Evolutionary conservation across 2,329 filamentous ascomycete genomes (phyloP).

Genomic region (Colletotrichum spaethianum): DNA sequence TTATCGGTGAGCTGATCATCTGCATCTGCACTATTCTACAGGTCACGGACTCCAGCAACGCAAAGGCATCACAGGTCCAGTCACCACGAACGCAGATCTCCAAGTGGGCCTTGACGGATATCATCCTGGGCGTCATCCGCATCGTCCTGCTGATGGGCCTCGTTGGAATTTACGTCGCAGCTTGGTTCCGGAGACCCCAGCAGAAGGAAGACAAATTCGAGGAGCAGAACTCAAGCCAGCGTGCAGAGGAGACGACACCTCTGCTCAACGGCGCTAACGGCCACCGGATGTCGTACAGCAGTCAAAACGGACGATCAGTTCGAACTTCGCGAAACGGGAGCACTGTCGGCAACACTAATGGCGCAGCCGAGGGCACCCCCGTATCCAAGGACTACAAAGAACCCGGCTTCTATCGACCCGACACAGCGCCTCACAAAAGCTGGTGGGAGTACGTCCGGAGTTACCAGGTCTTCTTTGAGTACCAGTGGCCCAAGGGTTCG

Average conservation of each 20-base stretch:
- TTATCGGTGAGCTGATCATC: constrained; percentile 81
- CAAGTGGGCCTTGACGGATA: constrained; percentile 74
- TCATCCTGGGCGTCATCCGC: constrained; percentile 77
- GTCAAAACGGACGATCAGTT: constrained; percentile 47
- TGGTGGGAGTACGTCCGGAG: constrained; percentile 98
- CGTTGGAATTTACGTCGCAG: constrained; percentile 62
- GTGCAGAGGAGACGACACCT: constrained; percentile 72
- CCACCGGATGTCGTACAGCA: constrained; percentile 53
- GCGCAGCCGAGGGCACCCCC: constrained; percentile 58
- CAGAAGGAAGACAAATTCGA: constrained; percentile 57
- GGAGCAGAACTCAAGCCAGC: constrained; percentile 48
- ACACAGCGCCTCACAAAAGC: constrained; percentile 86
- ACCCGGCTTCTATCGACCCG: constrained; percentile 90
- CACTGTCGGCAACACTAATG: constrained; percentile 50
- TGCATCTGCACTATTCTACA: constrained; percentile 77
- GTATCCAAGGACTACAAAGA: constrained; percentile 67
- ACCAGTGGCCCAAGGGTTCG: constrained; percentile 93
- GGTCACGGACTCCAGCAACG: constrained; percentile 60
- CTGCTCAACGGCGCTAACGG: constrained; percentile 70
- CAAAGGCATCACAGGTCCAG: constrained; percentile 36
- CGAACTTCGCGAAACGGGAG: constrained; percentile 43
- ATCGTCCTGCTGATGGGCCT: constrained; percentile 76
- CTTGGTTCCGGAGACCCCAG: constrained; percentile 58
- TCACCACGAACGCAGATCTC: constrained; percentile 2
- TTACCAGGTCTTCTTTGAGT: constrained; percentile 95